Percentiles rank a stretch among this genome's conserved stretches.
phyloP scores from a whole-genome alignment of 257 asterid species.

The Haberlea rhodopensis region DNA sequence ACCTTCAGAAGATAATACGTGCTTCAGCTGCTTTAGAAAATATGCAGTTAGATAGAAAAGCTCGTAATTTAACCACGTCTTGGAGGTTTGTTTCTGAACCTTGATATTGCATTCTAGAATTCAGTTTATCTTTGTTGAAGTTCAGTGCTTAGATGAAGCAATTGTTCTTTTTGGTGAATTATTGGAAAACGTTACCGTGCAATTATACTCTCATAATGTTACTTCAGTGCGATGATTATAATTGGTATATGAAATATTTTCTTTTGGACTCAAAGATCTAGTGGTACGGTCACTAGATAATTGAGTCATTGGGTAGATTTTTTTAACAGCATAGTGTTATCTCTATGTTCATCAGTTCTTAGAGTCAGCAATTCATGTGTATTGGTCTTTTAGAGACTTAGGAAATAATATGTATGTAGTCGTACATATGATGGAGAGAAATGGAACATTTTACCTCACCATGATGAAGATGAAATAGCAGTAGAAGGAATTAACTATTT shows the following conservation, averaged over 20 bases:
- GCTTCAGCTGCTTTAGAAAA: conserved; percentile 91
- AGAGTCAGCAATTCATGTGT: not conserved
- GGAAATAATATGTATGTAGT: not conserved
- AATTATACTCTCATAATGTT: not conserved
- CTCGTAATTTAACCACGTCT: conserved; percentile 76
- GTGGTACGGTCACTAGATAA: not conserved
- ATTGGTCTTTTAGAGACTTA: not conserved
- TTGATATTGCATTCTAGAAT: conserved; percentile 14
- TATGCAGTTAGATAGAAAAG: conserved; percentile 92
- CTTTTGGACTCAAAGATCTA: not conserved
- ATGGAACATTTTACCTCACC: not conserved
- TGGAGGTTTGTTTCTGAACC: conserved; percentile 68
- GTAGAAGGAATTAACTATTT: not conserved
- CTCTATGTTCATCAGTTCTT: no score
- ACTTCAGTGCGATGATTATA: not conserved
- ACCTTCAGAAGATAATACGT: conserved; percentile 61
- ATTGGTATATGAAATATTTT: not conserved
- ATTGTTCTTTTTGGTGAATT: not conserved
- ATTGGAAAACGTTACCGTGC: not conserved
- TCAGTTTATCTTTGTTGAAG: not conserved
- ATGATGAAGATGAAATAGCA: not conserved
- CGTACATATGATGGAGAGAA: not conserved
- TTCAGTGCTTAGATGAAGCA: not conserved
- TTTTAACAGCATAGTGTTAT: no score
- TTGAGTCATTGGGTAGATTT: no score